Evolutionary conservation across 2,329 filamentous ascomycete genomes (phyloP).

Genomic region (Cladosporium austrohemisphaericum): DNA sequence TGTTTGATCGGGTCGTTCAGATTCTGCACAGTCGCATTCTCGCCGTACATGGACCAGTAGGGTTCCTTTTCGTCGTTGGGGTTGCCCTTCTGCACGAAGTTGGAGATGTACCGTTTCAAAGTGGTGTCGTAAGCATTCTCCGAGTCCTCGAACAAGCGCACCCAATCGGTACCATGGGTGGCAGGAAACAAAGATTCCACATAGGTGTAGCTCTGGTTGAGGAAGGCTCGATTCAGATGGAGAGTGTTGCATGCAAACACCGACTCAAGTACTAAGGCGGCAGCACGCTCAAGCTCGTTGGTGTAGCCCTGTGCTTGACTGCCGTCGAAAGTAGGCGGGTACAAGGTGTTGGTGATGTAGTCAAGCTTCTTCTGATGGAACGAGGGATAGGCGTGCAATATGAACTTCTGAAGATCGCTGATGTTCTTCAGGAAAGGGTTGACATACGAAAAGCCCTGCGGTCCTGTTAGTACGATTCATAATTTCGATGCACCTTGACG

Average conservation of each 20-base stretch:
- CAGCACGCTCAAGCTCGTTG: slow-evolving; percentile 41
- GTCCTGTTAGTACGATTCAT: background rate
- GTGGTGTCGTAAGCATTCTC: slow-evolving; percentile 52
- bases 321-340: slow-evolving; percentile 49
- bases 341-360: slow-evolving; percentile 45
- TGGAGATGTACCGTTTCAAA: slow-evolving; percentile 45
- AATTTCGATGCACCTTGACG: no score
- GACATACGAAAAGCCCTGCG: slow-evolving; percentile 41
- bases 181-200: slow-evolving; percentile 52
- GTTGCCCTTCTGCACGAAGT: slow-evolving; percentile 39
- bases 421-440: slow-evolving; percentile 36
- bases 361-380: slow-evolving; percentile 32
- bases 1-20: slow-evolving; percentile 44
- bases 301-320: slow-evolving; percentile 43
- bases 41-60: slow-evolving; percentile 47
- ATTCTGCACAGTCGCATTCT: slow-evolving; percentile 41
- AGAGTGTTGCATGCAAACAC: slow-evolving; percentile 51
- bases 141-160: slow-evolving; percentile 47
- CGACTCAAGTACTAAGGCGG: slow-evolving; percentile 38
- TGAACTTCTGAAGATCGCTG: slow-evolving; percentile 26
- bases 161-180: slow-evolving; percentile 53
- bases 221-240: slow-evolving; percentile 46
- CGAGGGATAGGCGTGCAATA: slow-evolving; percentile 30
- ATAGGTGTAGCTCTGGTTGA: slow-evolving; percentile 50
- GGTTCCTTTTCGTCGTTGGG: slow-evolving; percentile 40